A percentile compares a stretch with the other conserved stretches of the same genome.
These are phyloP conservation scores for Allium fistulosum DNA, from an alignment of 106 monocot genomes.

Conservation along the genomic window DNA sequence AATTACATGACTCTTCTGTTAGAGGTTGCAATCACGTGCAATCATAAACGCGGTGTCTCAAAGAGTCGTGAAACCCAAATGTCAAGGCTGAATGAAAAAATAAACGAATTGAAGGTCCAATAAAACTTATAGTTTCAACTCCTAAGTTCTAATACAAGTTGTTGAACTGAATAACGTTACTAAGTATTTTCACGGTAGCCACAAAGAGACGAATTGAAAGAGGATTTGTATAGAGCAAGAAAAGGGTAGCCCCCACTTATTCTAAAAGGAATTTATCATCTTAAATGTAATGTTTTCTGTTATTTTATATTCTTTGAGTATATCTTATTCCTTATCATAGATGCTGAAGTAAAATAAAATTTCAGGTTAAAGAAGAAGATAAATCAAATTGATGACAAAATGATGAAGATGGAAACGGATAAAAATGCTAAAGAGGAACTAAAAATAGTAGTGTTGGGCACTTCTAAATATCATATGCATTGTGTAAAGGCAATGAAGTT, in stretches of 20 bases:
- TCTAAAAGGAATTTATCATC: slow-evolving; percentile 56
- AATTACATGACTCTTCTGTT: neutral
- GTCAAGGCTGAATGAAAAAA: slow-evolving; percentile 74
- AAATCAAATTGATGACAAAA: slow-evolving; percentile 41
- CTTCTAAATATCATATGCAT: slow-evolving; percentile 85
- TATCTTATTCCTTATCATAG: neutral
- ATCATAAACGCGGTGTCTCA: slow-evolving; percentile 86
- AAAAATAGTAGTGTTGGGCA: slow-evolving; percentile 80
- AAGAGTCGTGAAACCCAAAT: slow-evolving; percentile 89
- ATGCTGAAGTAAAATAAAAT: slow-evolving; percentile 2
- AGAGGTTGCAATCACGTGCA: slow-evolving; percentile 92
- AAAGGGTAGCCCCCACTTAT: slow-evolving; percentile 68
- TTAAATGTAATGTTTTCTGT: slow-evolving; percentile 43
- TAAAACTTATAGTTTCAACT: neutral
- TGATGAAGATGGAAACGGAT: slow-evolving; percentile 75
- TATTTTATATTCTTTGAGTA: neutral
- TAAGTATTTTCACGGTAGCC: slow-evolving; percentile 15
- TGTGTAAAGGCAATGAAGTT: slow-evolving; percentile 93
- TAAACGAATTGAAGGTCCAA: slow-evolving; percentile 67
- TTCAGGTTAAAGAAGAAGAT: slow-evolving; percentile 77
- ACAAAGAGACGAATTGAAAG: slow-evolving; percentile 56
- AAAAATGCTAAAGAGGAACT: slow-evolving; percentile 72
- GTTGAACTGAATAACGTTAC: too few species aligned
- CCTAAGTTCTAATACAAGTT: too few species aligned
- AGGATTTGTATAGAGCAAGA: slow-evolving; percentile 61